A percentile compares a stretch with the other conserved stretches of the same genome.
Evolutionary conservation across 2,329 filamentous ascomycete species (phyloP).

Genomic region (Colletotrichum sp.): DNA sequence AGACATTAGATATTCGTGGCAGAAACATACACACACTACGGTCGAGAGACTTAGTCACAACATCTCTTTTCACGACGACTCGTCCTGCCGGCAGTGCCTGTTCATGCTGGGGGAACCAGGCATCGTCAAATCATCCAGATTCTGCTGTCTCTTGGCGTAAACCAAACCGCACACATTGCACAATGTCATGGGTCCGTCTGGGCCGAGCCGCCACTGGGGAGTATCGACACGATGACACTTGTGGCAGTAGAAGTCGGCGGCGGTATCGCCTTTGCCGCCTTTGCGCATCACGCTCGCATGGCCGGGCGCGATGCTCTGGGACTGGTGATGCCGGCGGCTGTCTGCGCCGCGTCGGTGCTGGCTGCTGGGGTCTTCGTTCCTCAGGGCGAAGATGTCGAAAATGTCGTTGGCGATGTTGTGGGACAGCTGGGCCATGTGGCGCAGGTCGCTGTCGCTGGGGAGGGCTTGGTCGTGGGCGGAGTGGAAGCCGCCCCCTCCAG

Average conservation of each 20-base stretch:
- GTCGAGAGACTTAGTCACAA: too few species aligned
- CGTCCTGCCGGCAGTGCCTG: neutral
- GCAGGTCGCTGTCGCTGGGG: neutral
- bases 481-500: accelerated
- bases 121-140: neutral
- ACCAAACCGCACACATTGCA: neutral
- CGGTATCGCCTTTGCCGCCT: neutral
- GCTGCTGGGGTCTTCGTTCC: neutral
- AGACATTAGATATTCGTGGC: too few species aligned
- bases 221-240: neutral
- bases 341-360: too few species aligned
- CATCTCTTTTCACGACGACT: too few species aligned
- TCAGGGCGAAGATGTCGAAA: neutral
- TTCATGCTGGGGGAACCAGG: accelerated
- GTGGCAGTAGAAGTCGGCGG: accelerated
- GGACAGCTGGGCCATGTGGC: neutral
- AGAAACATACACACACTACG: too few species aligned
- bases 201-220: neutral
- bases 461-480: neutral
- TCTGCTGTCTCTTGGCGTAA: neutral
- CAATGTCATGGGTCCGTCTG: neutral
- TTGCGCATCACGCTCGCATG: neutral
- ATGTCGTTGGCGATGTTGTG: neutral
- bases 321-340: too few species aligned
- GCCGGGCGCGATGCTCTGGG: too few species aligned